phyloP scores from a whole-genome alignment of 2,329 filamentous ascomycete genomes.

The Dryadomyces quercus-mongolicae region DNA sequence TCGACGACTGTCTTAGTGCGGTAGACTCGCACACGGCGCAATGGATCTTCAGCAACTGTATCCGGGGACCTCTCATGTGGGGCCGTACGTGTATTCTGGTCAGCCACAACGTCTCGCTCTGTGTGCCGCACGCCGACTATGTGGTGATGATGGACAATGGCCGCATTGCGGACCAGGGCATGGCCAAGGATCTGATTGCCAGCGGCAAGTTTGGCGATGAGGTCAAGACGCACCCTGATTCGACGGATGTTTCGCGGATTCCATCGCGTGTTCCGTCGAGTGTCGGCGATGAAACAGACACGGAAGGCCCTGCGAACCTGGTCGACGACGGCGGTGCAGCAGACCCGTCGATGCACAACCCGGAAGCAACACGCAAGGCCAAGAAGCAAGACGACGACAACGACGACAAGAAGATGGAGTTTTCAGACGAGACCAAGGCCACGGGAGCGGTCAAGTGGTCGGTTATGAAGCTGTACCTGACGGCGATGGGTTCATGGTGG shows the following conservation, averaged over 20 bases:
- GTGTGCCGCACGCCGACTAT: slow-evolving; percentile 66
- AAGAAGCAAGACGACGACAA: slow-evolving; percentile 50
- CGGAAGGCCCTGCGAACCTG: slow-evolving; percentile 39
- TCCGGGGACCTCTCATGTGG: slow-evolving; percentile 80
- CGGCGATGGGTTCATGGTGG: slow-evolving; percentile 90
- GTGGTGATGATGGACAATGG: slow-evolving; percentile 85
- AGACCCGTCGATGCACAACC: slow-evolving; percentile 31
- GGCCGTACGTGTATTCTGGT: slow-evolving; percentile 87
- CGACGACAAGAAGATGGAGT: slow-evolving; percentile 34
- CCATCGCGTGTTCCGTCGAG: slow-evolving; percentile 71
- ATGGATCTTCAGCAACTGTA: slow-evolving; percentile 93
- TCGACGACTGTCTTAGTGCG: slow-evolving; percentile 92
- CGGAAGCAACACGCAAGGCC: slow-evolving; percentile 22
- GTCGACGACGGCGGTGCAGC: slow-evolving; percentile 38
- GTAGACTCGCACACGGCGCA: slow-evolving; percentile 96
- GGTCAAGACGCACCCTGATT: slow-evolving; percentile 55
- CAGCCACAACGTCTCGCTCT: slow-evolving; percentile 88
- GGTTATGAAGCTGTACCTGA: slow-evolving; percentile 76
- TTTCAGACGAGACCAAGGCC: slow-evolving; percentile 65
- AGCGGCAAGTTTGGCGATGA: slow-evolving; percentile 88
- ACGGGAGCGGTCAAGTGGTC: slow-evolving; percentile 78
- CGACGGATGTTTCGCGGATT: slow-evolving; percentile 56
- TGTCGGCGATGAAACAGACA: slow-evolving; percentile 51
- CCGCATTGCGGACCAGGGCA: slow-evolving; percentile 63
- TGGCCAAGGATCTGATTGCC: slow-evolving; percentile 63